A percentile compares a stretch with the other conserved stretches of the same genome.
Evolutionary conservation across 2,329 filamentous ascomycete species (phyloP).

Genomic region (Cercospora sesami): DNA sequence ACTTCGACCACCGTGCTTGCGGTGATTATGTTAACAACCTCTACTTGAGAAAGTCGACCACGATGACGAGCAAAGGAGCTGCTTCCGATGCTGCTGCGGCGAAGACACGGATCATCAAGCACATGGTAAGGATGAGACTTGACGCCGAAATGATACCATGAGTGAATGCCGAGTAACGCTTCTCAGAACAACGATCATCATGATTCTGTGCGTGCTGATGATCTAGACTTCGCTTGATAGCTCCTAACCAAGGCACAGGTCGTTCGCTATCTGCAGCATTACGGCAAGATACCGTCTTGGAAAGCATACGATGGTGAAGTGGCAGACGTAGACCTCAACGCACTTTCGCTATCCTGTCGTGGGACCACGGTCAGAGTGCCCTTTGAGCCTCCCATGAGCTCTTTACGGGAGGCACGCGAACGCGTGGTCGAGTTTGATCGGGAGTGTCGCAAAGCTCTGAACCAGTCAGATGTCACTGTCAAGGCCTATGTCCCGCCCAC

Average conservation of each 20-base stretch:
- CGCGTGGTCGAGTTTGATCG: slow-evolving; percentile 73
- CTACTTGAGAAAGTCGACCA: not conserved
- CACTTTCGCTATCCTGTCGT: slow-evolving; percentile 61
- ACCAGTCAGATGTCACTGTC: slow-evolving; percentile 58
- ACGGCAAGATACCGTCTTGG: slow-evolving; percentile 57
- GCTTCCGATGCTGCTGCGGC: not conserved
- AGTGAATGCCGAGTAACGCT: not conserved
- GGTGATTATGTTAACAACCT: not conserved
- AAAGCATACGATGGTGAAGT: slow-evolving; percentile 61
- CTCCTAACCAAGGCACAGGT: slow-evolving; percentile 46
- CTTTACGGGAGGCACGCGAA: slow-evolving; percentile 65
- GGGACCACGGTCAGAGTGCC: slow-evolving; percentile 57
- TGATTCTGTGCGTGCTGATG: slow-evolving; percentile 53
- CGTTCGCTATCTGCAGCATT: slow-evolving; percentile 74
- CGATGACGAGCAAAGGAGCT: not conserved
- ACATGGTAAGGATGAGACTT: not conserved
- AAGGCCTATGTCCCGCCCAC: slow-evolving; percentile 54
- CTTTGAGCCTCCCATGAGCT: slow-evolving; percentile 69
- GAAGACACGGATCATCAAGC: not conserved
- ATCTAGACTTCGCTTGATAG: not conserved
- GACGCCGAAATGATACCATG: not conserved
- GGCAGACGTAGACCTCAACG: slow-evolving; percentile 62
- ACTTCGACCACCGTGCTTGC: not conserved
- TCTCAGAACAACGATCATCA: slow-evolving; percentile 73
- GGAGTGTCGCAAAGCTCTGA: slow-evolving; percentile 60